Evolutionary conservation across 192 early-diverging fungal genomes (phyloP).

Genomic region (Coemansia sp.): DNA sequence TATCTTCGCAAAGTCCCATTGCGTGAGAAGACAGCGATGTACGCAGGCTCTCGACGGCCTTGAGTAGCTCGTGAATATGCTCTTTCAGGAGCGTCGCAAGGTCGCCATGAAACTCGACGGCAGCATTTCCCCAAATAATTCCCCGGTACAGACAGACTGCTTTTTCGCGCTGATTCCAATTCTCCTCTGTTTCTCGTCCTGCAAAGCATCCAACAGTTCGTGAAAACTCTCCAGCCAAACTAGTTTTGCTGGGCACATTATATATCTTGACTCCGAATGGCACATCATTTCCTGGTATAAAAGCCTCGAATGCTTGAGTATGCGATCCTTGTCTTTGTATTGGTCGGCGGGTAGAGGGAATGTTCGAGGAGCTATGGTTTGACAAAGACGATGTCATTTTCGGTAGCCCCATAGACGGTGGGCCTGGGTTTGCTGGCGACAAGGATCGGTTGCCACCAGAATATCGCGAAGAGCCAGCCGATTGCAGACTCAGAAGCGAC

Average conservation of each 20-base stretch:
- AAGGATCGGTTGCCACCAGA: not conserved
- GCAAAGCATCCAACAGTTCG: conserved; percentile 30
- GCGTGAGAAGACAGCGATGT: conserved; percentile 44
- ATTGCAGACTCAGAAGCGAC: conserved; percentile 6
- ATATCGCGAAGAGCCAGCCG: not conserved
- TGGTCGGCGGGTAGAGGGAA: conserved; percentile 20
- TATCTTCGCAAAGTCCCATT: conserved; percentile 51
- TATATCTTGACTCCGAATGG: conserved; percentile 36
- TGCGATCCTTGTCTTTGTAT: conserved; percentile 30
- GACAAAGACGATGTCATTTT: conserved; percentile 21
- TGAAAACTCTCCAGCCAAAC: conserved; percentile 36
- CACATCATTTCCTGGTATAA: conserved; percentile 28
- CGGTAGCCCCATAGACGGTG: conserved; percentile 16
- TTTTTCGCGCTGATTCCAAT: conserved; percentile 50
- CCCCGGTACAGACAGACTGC: conserved; percentile 46
- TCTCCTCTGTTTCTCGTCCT: conserved; percentile 49
- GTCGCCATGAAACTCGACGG: conserved; percentile 37
- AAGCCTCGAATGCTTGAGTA: conserved; percentile 21
- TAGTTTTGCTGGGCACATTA: conserved; percentile 36
- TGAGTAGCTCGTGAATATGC: conserved; percentile 34
- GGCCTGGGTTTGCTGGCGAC: conserved; percentile 6
- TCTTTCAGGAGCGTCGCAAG: conserved; percentile 36
- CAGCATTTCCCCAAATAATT: conserved; percentile 54
- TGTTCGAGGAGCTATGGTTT: conserved; percentile 14
- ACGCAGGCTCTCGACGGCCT: conserved; percentile 46